Conservation (phyloP, 1,139 yeast genomes). For the Arxiozyma bovina region DNA sequence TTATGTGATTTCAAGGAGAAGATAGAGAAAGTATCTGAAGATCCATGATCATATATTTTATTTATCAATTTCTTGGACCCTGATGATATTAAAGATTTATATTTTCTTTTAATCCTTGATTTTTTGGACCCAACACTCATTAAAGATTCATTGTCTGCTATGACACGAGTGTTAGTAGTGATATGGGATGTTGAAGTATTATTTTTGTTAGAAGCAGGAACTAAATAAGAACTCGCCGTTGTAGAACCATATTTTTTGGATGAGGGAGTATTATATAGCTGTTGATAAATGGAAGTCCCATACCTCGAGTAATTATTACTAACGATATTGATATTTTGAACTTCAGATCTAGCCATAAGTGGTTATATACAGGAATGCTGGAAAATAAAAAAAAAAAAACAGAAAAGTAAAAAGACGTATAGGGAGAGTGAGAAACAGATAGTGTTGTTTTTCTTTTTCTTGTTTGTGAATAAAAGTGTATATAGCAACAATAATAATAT, state of each 20-base stretch:
- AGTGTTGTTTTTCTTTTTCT: not conserved
- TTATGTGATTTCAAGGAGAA: constrained; percentile 21
- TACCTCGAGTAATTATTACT: constrained; percentile 25
- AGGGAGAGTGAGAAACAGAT: not conserved
- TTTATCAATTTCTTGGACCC: constrained; percentile 22
- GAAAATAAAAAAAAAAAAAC: too few species aligned
- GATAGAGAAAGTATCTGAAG: constrained; percentile 19
- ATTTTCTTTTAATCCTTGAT: constrained; percentile 19
- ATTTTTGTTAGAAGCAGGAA: not conserved
- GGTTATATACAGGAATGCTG: not conserved
- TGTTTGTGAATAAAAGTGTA: too few species aligned
- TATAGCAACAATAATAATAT: not conserved
- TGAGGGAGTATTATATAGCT: constrained; percentile 15
- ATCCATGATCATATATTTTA: constrained; percentile 17
- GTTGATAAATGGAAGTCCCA: constrained; percentile 26
- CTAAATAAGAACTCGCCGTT: not conserved
- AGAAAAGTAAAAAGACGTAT: too few species aligned
- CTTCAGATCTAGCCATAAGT: not conserved
- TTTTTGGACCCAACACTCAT: constrained; percentile 11
- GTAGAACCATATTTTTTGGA: not conserved
- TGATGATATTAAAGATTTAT: constrained; percentile 20
- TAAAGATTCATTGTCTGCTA: constrained; percentile 8
- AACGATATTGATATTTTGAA: constrained; percentile 18
- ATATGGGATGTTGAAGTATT: not conserved
- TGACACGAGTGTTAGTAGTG: not conserved